Base-by-base conservation (phyloP, 805 yeast species). In the Zygoascus ofunaensis region DNA sequence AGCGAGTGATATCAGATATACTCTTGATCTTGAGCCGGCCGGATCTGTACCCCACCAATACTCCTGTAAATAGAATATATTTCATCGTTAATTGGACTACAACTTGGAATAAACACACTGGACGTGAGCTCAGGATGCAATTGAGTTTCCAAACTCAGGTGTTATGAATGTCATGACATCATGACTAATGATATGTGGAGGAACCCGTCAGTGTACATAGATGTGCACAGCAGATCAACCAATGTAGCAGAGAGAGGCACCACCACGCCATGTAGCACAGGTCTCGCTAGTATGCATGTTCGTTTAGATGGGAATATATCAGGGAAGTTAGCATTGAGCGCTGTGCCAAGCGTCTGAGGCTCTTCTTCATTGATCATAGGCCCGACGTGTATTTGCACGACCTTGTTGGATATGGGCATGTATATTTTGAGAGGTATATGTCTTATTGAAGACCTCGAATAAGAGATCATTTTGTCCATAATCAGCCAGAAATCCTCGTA, bases 181-280 rank as follows among this genome's bases (percentile, higher is more conserved):
- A 72, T 63, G n/a, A 63, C 58, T 19, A 75, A 60, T 23, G 69
- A 61, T 5, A 79, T 56, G 56, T 83, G 86, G 39, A 83, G 56
- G 55, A 79, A 82, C 14, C 87, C 84, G 60, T 82, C 92, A 18
- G 77, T 58, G 48, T 73, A 76, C 49, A 68, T 60, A 42, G 75
- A 64, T 28, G 67, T 61, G 15, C 53, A 50, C 52, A 71, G 76
- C 8, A 81, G 49, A 3, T 72, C 77, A 7, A 56, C 57, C 3
- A 82, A 42, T 0, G 76, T 72, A 0, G 70, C 60, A 1, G 63
- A 53, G 43, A 70, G 41, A 0, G 80, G 76, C 1, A 80, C 48
- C 1, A 58, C 56, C 3, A 80, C 67, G 0, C 87, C 89, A 50
- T 80, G 85, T 1, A 72, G 54, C 1, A 76, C 54, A 0, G 80